Base-by-base conservation (phyloP, 108 stramenopile species). In the Pseudonitzschia multiseries region DNA sequence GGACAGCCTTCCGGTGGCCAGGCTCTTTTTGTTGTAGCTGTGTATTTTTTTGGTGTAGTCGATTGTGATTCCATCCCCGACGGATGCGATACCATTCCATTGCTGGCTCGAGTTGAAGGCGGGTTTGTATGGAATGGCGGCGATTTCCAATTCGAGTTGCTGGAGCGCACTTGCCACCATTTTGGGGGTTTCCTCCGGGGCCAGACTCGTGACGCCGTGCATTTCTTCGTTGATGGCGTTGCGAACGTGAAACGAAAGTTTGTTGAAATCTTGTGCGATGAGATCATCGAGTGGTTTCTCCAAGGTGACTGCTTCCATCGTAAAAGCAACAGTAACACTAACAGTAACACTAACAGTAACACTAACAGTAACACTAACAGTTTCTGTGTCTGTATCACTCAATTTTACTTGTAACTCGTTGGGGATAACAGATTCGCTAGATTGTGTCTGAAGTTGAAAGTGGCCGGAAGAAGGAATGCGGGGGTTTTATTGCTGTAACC, bases 161-260 rank as follows among this genome's bases (percentile, higher is more conserved):
- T 62, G 61, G 17, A 62, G 8, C n/a, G 61, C 61, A 17, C 15
- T 17, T 40, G 61, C 61, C n/a, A 62, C 17, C 61, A 62, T 62
- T 62, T 62, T 12, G 33, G 33, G 32, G 9, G 76, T 57, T 53
- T 77, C 76, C 43, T 71, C 61, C 18, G 65, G 36, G 4, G 61
- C 54, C 21, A 46, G 22, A 44, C 53, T 48, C 18, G 43, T n/a
- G 4, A 77, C 69, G 26, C 76, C 76, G 70, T 77, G 76, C 21
- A 77, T 66, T n/a, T 77, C 76, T 64, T 62, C 69, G 36, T 77
- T 65, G 13, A 69, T 50, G 20, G 70, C 60, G 20, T 77, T 69
- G n/a, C 76, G 76, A 52, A 66, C 70, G 21, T 44, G 46, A 15
- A 57, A 70, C 26, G 76, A 71, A 22, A 77, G 67, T 14, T 20